A percentile compares a stretch with the other conserved stretches of the same genome.
These are phyloP conservation scores for Cinchona pubescens DNA, from an alignment of 257 asterid genomes.

Conservation along the genomic window DNA sequence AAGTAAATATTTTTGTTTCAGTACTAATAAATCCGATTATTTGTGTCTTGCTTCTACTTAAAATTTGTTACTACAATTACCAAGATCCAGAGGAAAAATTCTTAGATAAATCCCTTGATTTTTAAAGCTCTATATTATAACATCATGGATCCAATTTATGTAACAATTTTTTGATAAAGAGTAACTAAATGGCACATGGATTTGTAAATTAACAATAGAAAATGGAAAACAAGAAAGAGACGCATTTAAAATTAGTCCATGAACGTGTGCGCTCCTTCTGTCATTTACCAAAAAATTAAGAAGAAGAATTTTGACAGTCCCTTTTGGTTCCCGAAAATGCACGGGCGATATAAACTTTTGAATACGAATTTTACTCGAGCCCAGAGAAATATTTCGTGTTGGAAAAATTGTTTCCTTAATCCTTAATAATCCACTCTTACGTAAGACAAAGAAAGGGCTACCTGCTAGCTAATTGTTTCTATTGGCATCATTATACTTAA, in stretches of 20 bases:
- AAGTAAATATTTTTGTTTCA: too few species aligned
- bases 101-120: too few species aligned
- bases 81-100: neutral
- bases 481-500: too few species aligned
- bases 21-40: neutral
- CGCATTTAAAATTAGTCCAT: neutral
- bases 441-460: neutral
- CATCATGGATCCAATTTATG: too few species aligned
- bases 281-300: neutral
- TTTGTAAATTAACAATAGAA: too few species aligned
- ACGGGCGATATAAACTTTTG: neutral
- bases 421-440: neutral
- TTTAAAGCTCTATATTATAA: too few species aligned
- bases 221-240: too few species aligned
- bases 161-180: too few species aligned
- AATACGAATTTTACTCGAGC: neutral
- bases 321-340: neutral
- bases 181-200: too few species aligned
- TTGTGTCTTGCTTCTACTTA: neutral
- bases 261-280: neutral
- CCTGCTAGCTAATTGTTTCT: neutral
- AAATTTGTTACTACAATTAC: neutral
- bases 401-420: neutral
- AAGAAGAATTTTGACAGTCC: neutral
- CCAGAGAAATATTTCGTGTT: too few species aligned